A percentile compares a stretch with the other conserved stretches of the same genome.
phyloP scores from a whole-genome alignment of 495 filamentous ascomycete species.

The Haplographium delicatum region DNA sequence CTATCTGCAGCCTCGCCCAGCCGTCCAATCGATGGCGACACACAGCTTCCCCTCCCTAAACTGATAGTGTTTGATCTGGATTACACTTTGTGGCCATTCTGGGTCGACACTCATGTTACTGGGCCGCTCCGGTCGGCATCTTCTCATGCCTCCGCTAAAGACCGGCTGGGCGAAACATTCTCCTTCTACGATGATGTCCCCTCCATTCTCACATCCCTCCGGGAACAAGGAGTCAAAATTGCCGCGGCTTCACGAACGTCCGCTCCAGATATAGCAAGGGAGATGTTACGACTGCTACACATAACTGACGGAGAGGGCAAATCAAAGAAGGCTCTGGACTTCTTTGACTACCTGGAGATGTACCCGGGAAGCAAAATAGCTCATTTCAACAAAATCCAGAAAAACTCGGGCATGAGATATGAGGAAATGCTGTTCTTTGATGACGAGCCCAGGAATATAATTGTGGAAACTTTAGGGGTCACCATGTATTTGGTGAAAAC shows the following conservation, averaged over 20 bases:
- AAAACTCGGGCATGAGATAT: slow-evolving; percentile 60
- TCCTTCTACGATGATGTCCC: slow-evolving; percentile 79
- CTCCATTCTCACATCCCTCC: slow-evolving; percentile 59
- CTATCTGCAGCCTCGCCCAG: not conserved
- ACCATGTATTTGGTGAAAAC: slow-evolving; percentile 56
- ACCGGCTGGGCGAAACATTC: slow-evolving; percentile 70
- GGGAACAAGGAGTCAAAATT: slow-evolving; percentile 51
- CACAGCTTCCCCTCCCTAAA: slow-evolving; percentile 82
- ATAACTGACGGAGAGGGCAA: slow-evolving; percentile 46
- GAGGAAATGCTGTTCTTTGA: slow-evolving; percentile 96
- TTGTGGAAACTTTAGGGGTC: slow-evolving; percentile 81
- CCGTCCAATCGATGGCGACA: too few species aligned
- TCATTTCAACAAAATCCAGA: slow-evolving; percentile 71
- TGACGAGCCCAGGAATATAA: slow-evolving; percentile 80
- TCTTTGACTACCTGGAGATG: slow-evolving; percentile 85
- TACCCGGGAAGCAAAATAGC: slow-evolving; percentile 82
- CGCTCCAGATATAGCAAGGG: slow-evolving; percentile 71
- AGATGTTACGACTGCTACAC: slow-evolving; percentile 72
- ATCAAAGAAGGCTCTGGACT: slow-evolving; percentile 56
- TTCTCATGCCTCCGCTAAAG: slow-evolving; percentile 45
- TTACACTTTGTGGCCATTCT: slow-evolving; percentile 97
- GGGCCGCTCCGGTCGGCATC: slow-evolving; percentile 67
- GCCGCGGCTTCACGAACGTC: slow-evolving; percentile 80
- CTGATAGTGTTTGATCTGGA: slow-evolving; percentile 91
- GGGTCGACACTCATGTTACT: slow-evolving; percentile 88